These are phyloP conservation scores for Candolleomyces eurysporus DNA, from an alignment of 768 basidiomycete genomes.

Conservation along the genomic window DNA sequence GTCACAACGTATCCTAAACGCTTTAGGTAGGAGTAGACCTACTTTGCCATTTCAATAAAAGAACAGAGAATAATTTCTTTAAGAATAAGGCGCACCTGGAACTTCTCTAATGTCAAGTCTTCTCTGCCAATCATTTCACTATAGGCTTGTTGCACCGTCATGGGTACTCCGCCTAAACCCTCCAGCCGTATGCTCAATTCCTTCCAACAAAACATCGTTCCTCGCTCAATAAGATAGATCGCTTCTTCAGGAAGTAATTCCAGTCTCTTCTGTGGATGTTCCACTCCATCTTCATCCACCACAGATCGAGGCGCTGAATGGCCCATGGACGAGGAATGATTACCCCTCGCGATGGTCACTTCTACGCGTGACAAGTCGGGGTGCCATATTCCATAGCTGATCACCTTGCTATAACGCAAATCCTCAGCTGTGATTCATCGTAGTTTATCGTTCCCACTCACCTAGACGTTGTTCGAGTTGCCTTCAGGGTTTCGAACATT, in stretches of 20 bases:
- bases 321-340: slow-evolving; percentile 79
- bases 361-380: slow-evolving; percentile 61
- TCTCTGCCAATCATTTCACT: slow-evolving; percentile 80
- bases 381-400: slow-evolving; percentile 83
- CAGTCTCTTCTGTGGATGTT: slow-evolving; percentile 59
- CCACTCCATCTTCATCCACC: slow-evolving; percentile 27
- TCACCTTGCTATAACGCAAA: slow-evolving; percentile 53
- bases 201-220: slow-evolving; percentile 84
- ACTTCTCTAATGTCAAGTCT: slow-evolving; percentile 77
- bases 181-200: slow-evolving; percentile 35
- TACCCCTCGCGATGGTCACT: slow-evolving; percentile 76
- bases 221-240: slow-evolving; percentile 89
- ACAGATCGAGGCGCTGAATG: slow-evolving; percentile 61
- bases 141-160: slow-evolving; percentile 91
- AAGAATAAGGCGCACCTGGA: slow-evolving; percentile 59
- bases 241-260: slow-evolving; percentile 95
- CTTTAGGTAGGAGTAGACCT: slow-evolving; percentile 93
- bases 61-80: not conserved
- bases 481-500: slow-evolving; percentile 80
- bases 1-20: slow-evolving; percentile 89
- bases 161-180: slow-evolving; percentile 61
- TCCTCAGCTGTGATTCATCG: not conserved
- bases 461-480: slow-evolving; percentile 76
- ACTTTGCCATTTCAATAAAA: not conserved
- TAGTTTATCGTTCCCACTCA: slow-evolving; percentile 27